Evolutionary conservation across 2,329 filamentous ascomycete genomes (phyloP).

Genomic region (Botrytis deweyae): DNA sequence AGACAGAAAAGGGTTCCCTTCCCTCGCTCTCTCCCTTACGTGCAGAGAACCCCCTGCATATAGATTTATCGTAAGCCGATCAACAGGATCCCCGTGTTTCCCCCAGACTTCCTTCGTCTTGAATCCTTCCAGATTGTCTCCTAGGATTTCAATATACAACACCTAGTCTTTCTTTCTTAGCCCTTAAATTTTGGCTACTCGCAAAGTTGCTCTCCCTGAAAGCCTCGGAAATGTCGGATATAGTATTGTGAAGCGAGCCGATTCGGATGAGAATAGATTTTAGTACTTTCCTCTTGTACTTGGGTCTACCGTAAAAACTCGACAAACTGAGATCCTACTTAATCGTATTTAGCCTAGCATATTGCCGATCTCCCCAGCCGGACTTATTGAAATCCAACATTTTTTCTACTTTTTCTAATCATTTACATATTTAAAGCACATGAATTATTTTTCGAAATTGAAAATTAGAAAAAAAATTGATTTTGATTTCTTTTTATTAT

Average conservation of each 20-base stretch:
- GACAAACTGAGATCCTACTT: no score
- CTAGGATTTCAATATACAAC: not conserved
- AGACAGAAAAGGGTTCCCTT: not conserved
- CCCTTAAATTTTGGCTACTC: no score
- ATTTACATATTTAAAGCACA: no score
- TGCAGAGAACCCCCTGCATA: not conserved
- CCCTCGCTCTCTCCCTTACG: not conserved
- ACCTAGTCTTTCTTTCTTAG: not conserved
- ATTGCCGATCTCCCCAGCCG: rapidly evolving
- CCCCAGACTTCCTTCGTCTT: not conserved
- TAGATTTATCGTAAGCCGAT: not conserved
- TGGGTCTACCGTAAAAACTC: not conserved
- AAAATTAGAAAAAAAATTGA: no score
- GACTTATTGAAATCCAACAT: no score
- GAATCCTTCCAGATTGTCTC: not conserved
- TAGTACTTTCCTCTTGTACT: not conserved
- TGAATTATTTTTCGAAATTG: no score
- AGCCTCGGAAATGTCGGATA: not conserved
- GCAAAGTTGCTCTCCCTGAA: not conserved
- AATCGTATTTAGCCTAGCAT: no score
- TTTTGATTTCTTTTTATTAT: no score
- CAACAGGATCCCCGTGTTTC: not conserved
- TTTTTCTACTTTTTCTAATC: no score
- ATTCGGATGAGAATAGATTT: not conserved
- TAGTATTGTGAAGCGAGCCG: not conserved